Conservation (phyloP, 2,329 filamentous ascomycete species). For the Harringtonia lauricola region DNA sequence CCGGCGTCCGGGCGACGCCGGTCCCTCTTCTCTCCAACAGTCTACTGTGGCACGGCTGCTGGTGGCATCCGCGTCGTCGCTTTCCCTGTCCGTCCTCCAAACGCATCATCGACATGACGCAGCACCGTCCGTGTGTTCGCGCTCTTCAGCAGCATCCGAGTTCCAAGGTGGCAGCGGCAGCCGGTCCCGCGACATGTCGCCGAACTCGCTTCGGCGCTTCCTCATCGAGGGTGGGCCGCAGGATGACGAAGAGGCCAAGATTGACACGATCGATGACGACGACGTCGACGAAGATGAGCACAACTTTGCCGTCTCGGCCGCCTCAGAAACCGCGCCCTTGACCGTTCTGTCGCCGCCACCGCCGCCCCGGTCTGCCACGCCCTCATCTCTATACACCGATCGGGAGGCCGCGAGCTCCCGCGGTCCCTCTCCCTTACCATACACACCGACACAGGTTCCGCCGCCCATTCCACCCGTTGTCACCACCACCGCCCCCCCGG, state of each 20-base stretch:
- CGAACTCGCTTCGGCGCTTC: constrained; percentile 42
- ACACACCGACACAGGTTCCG: no score
- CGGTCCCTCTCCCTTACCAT: no score
- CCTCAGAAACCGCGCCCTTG: constrained; percentile 31
- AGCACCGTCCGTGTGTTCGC: background rate
- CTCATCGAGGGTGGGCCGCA: constrained; percentile 31
- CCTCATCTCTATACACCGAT: background rate
- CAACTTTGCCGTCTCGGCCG: constrained; percentile 46
- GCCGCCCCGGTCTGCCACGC: constrained; percentile 22
- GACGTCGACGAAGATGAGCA: constrained; percentile 41
- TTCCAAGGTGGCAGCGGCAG: constrained; percentile 20
- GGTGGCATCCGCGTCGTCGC: constrained; percentile 6
- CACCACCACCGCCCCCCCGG: no score
- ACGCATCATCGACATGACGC: background rate
- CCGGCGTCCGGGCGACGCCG: no score
- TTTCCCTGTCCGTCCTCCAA: constrained; percentile 1
- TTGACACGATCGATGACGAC: constrained; percentile 9
- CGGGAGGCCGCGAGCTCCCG: no score
- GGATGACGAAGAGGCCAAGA: background rate
- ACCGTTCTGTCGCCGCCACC: constrained; percentile 44
- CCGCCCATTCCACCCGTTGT: no score
- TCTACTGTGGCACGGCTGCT: background rate
- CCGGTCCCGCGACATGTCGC: constrained; percentile 41
- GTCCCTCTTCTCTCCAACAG: no score
- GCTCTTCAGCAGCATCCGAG: constrained; percentile 18